These are phyloP conservation scores for Cucurbita ficifolia DNA, from an alignment of 306 rosid genomes.

Conservation along the genomic window DNA sequence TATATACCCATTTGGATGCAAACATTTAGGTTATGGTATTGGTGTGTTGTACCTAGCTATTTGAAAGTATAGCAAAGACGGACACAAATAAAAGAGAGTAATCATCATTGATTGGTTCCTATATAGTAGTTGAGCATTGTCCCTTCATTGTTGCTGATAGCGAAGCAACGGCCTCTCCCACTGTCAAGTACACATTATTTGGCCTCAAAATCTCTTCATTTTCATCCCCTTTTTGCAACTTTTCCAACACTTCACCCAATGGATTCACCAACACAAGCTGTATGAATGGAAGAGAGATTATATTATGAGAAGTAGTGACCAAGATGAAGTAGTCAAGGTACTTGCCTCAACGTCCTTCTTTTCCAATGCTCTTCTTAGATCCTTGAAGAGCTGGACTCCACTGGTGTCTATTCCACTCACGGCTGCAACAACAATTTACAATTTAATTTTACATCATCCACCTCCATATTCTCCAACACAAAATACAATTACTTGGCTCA, in stretches of 20 bases:
- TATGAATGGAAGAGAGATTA: neutral
- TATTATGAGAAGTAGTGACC: no score
- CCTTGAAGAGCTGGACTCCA: conserved; percentile 59
- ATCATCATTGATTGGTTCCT: neutral
- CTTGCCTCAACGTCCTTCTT: conserved; percentile 51
- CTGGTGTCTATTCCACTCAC: conserved; percentile 83
- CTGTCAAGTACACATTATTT: conserved; percentile 49
- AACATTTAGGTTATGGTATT: neutral
- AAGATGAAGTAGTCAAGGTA: neutral
- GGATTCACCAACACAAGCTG: conserved; percentile 91
- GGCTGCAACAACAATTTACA: conserved; percentile 37
- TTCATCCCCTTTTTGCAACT: conserved; percentile 41
- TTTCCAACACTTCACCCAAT: conserved; percentile 63
- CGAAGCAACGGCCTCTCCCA: conserved; percentile 57
- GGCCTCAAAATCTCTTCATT: conserved; percentile 21
- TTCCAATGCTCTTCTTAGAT: conserved; percentile 35
- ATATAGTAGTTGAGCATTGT: conserved; percentile 13
- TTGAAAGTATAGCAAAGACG: neutral
- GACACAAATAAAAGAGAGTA: neutral
- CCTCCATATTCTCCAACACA: no score
- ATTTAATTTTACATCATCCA: neutral
- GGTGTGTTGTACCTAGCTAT: neutral
- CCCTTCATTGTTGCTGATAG: conserved; percentile 36
- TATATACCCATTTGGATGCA: neutral
- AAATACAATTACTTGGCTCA: neutral